Percentiles rank a stretch among this genome's conserved stretches.
Conservation (phyloP, 164 flowering plant species). For the Piper betle region DNA sequence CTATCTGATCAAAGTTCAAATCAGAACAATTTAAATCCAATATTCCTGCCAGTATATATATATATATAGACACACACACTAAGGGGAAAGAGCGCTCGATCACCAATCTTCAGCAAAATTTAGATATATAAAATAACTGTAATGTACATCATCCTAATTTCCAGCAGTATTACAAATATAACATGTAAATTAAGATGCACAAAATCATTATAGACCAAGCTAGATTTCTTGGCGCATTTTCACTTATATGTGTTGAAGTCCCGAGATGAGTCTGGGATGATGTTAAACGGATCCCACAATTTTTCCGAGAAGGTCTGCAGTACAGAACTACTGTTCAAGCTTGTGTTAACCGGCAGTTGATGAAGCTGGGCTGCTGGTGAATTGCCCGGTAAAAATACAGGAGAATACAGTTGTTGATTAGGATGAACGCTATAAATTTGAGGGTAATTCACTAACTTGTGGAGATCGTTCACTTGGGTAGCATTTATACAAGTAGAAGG, state of each 20-base stretch:
- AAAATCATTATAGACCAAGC: too few species aligned
- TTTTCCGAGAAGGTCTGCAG: conserved; percentile 29
- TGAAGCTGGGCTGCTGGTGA: conserved; percentile 6
- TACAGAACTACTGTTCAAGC: conserved; percentile 8
- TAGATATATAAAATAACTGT: too few species aligned
- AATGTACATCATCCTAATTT: too few species aligned
- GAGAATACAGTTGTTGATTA: conserved; percentile 12
- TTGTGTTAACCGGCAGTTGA: conserved; percentile 11
- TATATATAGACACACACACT: too few species aligned
- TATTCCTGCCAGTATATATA: too few species aligned
- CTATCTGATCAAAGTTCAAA: too few species aligned
- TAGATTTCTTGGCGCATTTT: too few species aligned
- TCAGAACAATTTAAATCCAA: too few species aligned
- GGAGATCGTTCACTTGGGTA: conserved; percentile 42
- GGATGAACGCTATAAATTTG: conserved; percentile 16
- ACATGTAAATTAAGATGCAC: too few species aligned
- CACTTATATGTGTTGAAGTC: conserved; percentile 30
- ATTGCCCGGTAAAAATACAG: conserved; percentile 7
- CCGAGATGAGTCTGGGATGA: conserved; percentile 30
- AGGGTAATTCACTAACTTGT: conserved; percentile 38
- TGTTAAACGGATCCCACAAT: conserved; percentile 72
- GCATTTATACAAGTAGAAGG: conserved; percentile 12
- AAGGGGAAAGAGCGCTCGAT: too few species aligned
- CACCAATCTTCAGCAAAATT: too few species aligned
- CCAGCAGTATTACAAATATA: too few species aligned